Evolutionary conservation across 441 rosid species (phyloP).

Genomic region (Erysimum cheiri): DNA sequence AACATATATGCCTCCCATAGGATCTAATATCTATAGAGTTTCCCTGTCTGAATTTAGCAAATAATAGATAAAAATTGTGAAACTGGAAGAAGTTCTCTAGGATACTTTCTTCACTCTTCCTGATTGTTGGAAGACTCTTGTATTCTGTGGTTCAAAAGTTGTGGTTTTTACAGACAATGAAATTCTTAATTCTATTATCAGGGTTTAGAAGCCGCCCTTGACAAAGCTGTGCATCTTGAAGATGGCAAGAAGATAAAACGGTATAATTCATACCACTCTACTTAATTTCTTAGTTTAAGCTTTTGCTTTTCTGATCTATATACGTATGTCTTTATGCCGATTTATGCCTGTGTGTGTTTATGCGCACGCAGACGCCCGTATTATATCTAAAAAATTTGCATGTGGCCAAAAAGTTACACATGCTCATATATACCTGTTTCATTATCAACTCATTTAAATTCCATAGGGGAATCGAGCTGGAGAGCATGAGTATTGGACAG

Average conservation of each 20-base stretch:
- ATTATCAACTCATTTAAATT: constrained; percentile 32
- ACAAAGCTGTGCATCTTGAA: constrained; percentile 96
- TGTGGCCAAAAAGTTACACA: constrained; percentile 22
- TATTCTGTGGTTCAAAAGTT: constrained; percentile 29
- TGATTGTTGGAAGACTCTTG: constrained; percentile 8
- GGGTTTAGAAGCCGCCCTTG: constrained; percentile 99
- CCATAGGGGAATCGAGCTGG: constrained; percentile 90
- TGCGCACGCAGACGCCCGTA: neutral
- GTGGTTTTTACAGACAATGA: constrained; percentile 35
- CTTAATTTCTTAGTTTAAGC: constrained; percentile 22
- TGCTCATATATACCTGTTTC: constrained; percentile 22
- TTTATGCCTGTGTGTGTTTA: constrained; percentile 2
- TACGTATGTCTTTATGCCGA: constrained; percentile 14
- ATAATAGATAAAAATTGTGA: neutral
- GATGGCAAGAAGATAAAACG: constrained; percentile 94
- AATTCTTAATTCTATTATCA: constrained; percentile 41
- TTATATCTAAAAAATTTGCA: constrained; percentile 16
- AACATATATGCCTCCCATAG: constrained; percentile 10
- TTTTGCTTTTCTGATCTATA: constrained; percentile 30
- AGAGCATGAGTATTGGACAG: constrained; percentile 93
- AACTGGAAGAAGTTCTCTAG: constrained; percentile 29
- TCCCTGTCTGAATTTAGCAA: constrained; percentile 25
- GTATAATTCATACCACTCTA: constrained; percentile 52
- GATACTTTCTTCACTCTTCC: constrained; percentile 21
- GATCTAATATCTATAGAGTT: constrained; percentile 12